Percentiles rank a stretch among this genome's conserved stretches.
phyloP scores from a whole-genome alignment of 805 yeast species.

The Scheffersomyces coipomensis region DNA sequence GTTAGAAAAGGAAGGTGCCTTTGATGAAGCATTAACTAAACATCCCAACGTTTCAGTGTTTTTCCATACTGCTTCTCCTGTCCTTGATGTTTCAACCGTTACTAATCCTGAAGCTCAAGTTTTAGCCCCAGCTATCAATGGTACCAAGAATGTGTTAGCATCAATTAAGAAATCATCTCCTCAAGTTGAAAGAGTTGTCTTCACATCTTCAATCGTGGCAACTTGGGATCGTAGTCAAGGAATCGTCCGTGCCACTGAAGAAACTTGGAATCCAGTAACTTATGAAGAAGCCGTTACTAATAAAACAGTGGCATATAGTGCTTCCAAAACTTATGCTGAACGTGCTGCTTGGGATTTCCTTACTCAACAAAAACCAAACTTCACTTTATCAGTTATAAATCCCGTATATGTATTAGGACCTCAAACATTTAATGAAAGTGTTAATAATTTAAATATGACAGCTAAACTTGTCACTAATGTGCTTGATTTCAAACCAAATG shows the following conservation, averaged over 20 bases:
- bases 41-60: slow-evolving; percentile 54
- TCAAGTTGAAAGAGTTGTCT: slow-evolving; percentile 41
- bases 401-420: slow-evolving; percentile 43
- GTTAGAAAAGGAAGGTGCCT: slow-evolving; percentile 43
- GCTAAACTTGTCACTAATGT: slow-evolving; percentile 21
- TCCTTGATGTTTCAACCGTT: slow-evolving; percentile 37
- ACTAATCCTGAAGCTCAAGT: slow-evolving; percentile 48
- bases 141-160: slow-evolving; percentile 50
- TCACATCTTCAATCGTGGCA: slow-evolving; percentile 54
- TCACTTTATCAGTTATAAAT: slow-evolving; percentile 31
- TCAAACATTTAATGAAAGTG: slow-evolving; percentile 37
- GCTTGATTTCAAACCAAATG: slow-evolving; percentile 21
- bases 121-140: slow-evolving; percentile 54
- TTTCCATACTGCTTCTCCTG: slow-evolving; percentile 63
- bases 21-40: slow-evolving; percentile 42
- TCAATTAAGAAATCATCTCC: slow-evolving; percentile 45
- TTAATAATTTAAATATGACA: slow-evolving; percentile 21
- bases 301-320: slow-evolving; percentile 36
- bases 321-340: slow-evolving; percentile 36
- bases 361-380: slow-evolving; percentile 23
- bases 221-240: slow-evolving; percentile 33
- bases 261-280: slow-evolving; percentile 52
- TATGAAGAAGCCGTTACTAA: slow-evolving; percentile 44
- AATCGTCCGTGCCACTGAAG: slow-evolving; percentile 35
- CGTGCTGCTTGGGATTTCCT: slow-evolving; percentile 31